phyloP scores from a whole-genome alignment of 2,329 filamentous ascomycete genomes.

The Colletotrichum godetiae region DNA sequence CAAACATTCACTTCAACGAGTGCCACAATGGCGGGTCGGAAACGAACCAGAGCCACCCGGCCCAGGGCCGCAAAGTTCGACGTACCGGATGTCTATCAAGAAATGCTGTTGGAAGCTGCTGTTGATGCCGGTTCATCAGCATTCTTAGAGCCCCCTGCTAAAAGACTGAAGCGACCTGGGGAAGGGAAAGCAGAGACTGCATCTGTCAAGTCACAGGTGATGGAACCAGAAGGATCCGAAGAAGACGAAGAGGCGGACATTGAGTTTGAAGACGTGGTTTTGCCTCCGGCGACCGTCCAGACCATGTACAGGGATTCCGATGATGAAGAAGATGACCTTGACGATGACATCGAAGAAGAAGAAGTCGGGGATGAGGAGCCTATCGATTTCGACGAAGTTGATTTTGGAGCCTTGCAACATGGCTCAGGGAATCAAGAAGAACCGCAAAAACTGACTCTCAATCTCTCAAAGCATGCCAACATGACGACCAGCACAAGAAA shows the following conservation, averaged over 20 bases:
- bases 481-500: conserved; percentile 45
- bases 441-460: conserved; percentile 59
- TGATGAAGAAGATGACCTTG: conserved; percentile 47
- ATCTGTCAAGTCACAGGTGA: neutral
- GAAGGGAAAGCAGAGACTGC: conserved; percentile 33
- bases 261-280: conserved; percentile 62
- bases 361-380: conserved; percentile 55
- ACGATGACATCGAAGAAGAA: conserved; percentile 47
- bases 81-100: conserved; percentile 55
- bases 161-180: conserved; percentile 51
- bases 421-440: conserved; percentile 39
- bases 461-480: conserved; percentile 60
- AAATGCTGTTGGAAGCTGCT: conserved; percentile 63
- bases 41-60: conserved; percentile 41
- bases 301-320: conserved; percentile 63
- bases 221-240: conserved; percentile 38
- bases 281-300: conserved; percentile 61
- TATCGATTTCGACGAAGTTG: conserved; percentile 61
- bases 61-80: conserved; percentile 34
- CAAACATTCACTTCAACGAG: neutral
- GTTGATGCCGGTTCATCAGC: conserved; percentile 38
- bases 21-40: conserved; percentile 39
- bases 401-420: conserved; percentile 49
- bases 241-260: conserved; percentile 54
- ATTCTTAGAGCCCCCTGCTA: conserved; percentile 52